Base-by-base conservation (phyloP, 2,329 filamentous ascomycete genomes). In the Drechslera avenae region DNA sequence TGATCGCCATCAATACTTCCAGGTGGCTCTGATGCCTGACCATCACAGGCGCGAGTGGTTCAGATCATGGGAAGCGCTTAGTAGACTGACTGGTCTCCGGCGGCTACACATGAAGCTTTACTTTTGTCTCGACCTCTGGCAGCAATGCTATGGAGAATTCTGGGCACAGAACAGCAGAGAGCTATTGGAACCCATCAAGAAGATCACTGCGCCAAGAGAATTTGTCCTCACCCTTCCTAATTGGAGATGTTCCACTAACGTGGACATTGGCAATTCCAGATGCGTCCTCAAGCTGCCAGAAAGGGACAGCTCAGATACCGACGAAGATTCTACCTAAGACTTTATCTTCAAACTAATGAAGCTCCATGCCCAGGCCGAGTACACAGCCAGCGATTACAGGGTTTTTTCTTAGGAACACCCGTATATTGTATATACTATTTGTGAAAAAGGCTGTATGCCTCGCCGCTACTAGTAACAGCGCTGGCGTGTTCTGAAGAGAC, bases 141-240 rank as follows among this genome's bases (percentile, higher is more conserved):
- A 39, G 12, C 35, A 50, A 41, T 46, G 33, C 16, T 56, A 54
- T 21, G 46, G 56, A 3, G 35, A 52, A 4, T 46, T 50, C 8
- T 67, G 63, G 63, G 23, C 56, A 13, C 37, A 50, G 7, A 40
- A 52, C 5, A 50, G 51, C 16, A 31, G 16, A n/a, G 44, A 54
- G 26, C 32, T 64, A 5, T 26, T 66, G 18, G 28, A 53, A 13
- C 45, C 51, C 2, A 37, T 63, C 19, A 60, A 46, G 41, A 40
- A 16, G 2, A 49, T 66, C n/a, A 62, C 51, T 10, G 48, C 46
- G 1, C 49, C 49, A n/a, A 21, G 21, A 5, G 37, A 52, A 10
- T 67, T 66, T 35, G 46, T 60, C 10, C 26, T 67, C 9, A 50
- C 44, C 13, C 52, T 67, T 39, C 61, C 63, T 7, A 50, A 52